phyloP scores from a whole-genome alignment of 768 basidiomycete species.

The Mycena sanguinolenta region DNA sequence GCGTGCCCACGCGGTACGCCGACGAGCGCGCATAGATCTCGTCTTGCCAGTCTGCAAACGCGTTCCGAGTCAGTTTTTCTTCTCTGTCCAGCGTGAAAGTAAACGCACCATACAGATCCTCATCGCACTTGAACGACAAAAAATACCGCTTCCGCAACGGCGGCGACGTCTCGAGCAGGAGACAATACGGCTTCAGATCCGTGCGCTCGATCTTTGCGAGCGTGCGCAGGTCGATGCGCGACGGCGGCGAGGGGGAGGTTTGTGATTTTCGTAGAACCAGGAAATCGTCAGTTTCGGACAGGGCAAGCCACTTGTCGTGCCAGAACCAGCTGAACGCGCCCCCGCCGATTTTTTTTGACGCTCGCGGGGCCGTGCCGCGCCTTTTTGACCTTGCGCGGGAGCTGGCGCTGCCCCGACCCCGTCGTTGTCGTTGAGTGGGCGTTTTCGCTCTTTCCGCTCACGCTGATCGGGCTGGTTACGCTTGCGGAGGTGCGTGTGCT shows the following conservation, averaged over 20 bases:
- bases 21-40: conserved; percentile 95
- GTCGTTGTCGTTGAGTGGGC: too few relatives aligned
- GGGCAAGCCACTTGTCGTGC: conserved; percentile 89
- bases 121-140: conserved; percentile 90
- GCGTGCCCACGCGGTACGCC: conserved; percentile 92
- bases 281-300: conserved; percentile 73
- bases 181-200: conserved; percentile 95
- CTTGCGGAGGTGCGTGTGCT: too few relatives aligned
- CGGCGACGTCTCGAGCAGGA: conserved; percentile 89
- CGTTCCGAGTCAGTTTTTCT: too few relatives aligned
- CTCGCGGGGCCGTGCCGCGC: conserved; percentile 75
- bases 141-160: conserved; percentile 78
- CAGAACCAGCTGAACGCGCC: conserved; percentile 90
- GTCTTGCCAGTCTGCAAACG: conserved; percentile 82
- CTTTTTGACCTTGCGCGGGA: conserved; percentile 5
- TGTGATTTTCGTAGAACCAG: conserved; percentile 93
- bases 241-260: conserved; percentile 55
- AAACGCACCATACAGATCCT: conserved; percentile 82
- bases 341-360: conserved; percentile 95
- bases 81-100: too few relatives aligned
- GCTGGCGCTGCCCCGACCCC: too few relatives aligned
- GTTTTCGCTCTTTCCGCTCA: too few relatives aligned
- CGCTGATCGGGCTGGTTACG: too few relatives aligned
- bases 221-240: conserved; percentile 72
- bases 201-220: conserved; percentile 91